Conservation (phyloP, 148 eudicot species). For the Rhododendron griersonianum region DNA sequence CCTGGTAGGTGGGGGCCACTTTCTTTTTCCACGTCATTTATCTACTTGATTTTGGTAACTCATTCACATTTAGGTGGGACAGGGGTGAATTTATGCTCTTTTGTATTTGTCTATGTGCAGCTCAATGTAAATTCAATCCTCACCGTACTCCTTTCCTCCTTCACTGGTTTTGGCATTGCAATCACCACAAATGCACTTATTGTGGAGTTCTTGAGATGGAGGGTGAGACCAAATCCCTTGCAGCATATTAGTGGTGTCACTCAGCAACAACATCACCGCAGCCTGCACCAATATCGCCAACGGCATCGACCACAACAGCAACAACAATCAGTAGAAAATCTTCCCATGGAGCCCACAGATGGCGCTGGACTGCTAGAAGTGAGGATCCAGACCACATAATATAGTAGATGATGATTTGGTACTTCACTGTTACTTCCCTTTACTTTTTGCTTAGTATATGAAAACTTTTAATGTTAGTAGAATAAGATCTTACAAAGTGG, state of each 20-base stretch:
- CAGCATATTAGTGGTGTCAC: constrained; percentile 10
- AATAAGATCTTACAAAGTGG: not conserved
- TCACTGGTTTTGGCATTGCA: constrained; percentile 52
- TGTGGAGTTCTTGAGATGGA: constrained; percentile 40
- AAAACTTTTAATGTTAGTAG: not conserved
- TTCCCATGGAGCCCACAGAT: not conserved
- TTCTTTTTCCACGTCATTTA: not conserved
- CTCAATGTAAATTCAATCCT: constrained; percentile 40
- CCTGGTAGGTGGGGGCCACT: constrained; percentile 26
- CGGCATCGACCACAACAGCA: not conserved
- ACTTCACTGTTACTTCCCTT: not conserved
- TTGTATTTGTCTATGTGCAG: not conserved
- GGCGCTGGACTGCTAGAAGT: constrained; percentile 5
- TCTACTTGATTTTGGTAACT: constrained; percentile 2
- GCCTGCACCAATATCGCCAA: constrained; percentile 11
- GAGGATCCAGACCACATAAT: not conserved
- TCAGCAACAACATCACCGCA: constrained; percentile 14
- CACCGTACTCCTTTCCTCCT: constrained; percentile 46
- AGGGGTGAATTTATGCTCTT: not conserved
- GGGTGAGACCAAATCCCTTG: constrained; percentile 22
- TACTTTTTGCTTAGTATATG: not conserved
- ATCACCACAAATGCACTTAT: constrained; percentile 51
- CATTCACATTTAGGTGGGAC: constrained; percentile 7
- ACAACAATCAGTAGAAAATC: constrained; percentile 6
- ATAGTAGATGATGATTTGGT: constrained; percentile 3